Conservation (phyloP, 352 stramenopile species). For the Pythium sukuiense region DNA sequence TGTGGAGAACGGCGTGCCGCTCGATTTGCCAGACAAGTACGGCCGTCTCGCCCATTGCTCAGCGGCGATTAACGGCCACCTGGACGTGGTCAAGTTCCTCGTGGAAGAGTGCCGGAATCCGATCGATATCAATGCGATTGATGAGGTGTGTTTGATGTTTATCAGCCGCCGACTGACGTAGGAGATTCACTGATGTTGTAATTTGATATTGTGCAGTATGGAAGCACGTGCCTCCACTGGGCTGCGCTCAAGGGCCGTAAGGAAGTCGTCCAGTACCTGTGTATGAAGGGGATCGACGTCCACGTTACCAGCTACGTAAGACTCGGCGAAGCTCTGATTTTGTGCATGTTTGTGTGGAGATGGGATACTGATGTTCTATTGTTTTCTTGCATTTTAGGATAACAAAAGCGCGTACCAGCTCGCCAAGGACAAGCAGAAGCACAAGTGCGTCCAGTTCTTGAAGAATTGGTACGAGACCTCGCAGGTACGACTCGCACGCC, state of each 20-base stretch:
- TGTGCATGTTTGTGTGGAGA: no score
- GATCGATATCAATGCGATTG: constrained; percentile 88
- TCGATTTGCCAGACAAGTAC: constrained; percentile 86
- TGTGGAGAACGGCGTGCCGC: constrained; percentile 75
- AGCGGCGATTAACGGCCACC: constrained; percentile 82
- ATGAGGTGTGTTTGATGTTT: constrained; percentile 50
- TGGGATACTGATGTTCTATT: neutral
- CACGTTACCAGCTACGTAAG: constrained; percentile 89
- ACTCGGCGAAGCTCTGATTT: neutral
- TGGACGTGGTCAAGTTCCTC: constrained; percentile 83
- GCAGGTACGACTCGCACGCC: constrained; percentile 50
- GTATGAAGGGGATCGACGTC: constrained; percentile 88
- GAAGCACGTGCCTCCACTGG: constrained; percentile 84
- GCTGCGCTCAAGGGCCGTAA: constrained; percentile 80
- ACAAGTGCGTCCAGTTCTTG: constrained; percentile 84
- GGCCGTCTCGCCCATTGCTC: constrained; percentile 79
- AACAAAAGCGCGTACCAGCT: constrained; percentile 89
- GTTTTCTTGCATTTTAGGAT: constrained; percentile 39
- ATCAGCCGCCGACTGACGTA: neutral
- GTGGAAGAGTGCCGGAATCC: constrained; percentile 77
- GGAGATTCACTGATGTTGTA: neutral
- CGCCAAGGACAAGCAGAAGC: constrained; percentile 89
- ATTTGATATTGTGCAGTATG: constrained; percentile 47
- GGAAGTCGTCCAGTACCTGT: constrained; percentile 88
- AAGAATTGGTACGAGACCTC: constrained; percentile 89